Conservation (phyloP, 495 filamentous ascomycete genomes). For the Penicillium nucicola region DNA sequence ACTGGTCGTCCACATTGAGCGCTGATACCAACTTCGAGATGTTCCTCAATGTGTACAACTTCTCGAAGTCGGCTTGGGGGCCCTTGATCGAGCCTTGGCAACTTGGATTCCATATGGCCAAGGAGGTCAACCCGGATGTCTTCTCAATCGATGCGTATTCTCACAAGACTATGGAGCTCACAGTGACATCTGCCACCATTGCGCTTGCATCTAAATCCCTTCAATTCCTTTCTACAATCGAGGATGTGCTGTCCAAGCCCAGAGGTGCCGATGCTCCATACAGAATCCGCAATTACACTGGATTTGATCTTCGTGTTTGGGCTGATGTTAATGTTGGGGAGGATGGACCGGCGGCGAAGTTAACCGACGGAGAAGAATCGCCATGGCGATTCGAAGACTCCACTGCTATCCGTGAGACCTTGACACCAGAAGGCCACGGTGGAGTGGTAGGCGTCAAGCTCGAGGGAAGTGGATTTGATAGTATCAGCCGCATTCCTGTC, state of each 20-base stretch:
- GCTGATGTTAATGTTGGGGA: slow-evolving; percentile 64
- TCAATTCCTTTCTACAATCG: slow-evolving; percentile 81
- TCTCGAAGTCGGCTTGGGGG: slow-evolving; percentile 98
- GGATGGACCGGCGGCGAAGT: slow-evolving; percentile 67
- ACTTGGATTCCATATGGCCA: slow-evolving; percentile 83
- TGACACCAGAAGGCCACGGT: slow-evolving; percentile 75
- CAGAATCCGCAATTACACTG: slow-evolving; percentile 90
- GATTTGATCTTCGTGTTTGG: slow-evolving; percentile 83
- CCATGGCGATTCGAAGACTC: slow-evolving; percentile 97
- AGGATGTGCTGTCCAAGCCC: slow-evolving; percentile 93
- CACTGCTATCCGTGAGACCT: slow-evolving; percentile 86
- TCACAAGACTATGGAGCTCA: slow-evolving; percentile 85
- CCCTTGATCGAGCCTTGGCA: slow-evolving; percentile 96
- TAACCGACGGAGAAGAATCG: slow-evolving; percentile 83
- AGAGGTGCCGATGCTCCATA: slow-evolving; percentile 90
- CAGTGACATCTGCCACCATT: slow-evolving; percentile 90
- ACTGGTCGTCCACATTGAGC: slow-evolving; percentile 87
- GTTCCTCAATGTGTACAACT: slow-evolving; percentile 96
- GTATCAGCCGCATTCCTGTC: slow-evolving; percentile 80
- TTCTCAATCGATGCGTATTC: slow-evolving; percentile 84
- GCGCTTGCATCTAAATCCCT: slow-evolving; percentile 89
- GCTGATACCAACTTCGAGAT: slow-evolving; percentile 88
- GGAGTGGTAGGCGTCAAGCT: slow-evolving; percentile 78
- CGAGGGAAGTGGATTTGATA: slow-evolving; percentile 91
- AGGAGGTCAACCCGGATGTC: slow-evolving; percentile 68